These are phyloP conservation scores for Phanerodontia chrysosporium DNA, from an alignment of 768 basidiomycete genomes.

Conservation along the genomic window DNA sequence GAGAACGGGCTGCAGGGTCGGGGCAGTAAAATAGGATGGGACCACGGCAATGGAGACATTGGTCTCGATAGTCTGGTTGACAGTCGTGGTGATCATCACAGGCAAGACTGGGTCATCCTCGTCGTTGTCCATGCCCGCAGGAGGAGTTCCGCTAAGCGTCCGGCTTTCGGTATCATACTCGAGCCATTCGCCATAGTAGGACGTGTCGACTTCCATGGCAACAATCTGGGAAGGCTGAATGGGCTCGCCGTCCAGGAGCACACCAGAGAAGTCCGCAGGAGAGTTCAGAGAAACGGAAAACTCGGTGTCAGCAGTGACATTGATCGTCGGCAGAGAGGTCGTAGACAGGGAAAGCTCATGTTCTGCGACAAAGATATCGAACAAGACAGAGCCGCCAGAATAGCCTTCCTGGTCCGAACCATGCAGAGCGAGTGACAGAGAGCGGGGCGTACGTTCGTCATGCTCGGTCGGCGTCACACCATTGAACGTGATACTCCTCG, in stretches of 20 bases:
- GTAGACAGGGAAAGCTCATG: constrained; percentile 57
- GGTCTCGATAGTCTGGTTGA: constrained; percentile 65
- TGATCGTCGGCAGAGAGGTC: constrained; percentile 56
- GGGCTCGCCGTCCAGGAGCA: constrained; percentile 57
- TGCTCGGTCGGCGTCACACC: constrained; percentile 64
- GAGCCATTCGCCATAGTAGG: constrained; percentile 52
- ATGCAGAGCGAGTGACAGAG: constrained; percentile 52
- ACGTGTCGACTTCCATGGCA: constrained; percentile 53
- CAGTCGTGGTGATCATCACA: constrained; percentile 54
- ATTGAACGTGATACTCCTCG: constrained; percentile 64
- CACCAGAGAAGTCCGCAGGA: constrained; percentile 54
- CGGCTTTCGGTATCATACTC: constrained; percentile 51
- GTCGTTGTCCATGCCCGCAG: constrained; percentile 33
- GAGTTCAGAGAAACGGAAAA: constrained; percentile 52
- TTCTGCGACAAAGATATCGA: constrained; percentile 61
- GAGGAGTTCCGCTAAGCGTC: constrained; percentile 65
- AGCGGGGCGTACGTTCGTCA: constrained; percentile 33
- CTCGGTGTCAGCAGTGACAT: constrained; percentile 55
- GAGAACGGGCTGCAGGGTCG: constrained; percentile 53
- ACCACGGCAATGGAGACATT: constrained; percentile 63
- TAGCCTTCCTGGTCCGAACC: constrained; percentile 76
- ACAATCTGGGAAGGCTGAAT: constrained; percentile 59
- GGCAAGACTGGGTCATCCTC: constrained; percentile 32
- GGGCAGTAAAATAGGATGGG: constrained; percentile 65
- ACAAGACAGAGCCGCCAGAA: constrained; percentile 52